These are phyloP conservation scores for Metschnikowia continentalis DNA, from an alignment of 805 yeast genomes.

Conservation along the genomic window DNA sequence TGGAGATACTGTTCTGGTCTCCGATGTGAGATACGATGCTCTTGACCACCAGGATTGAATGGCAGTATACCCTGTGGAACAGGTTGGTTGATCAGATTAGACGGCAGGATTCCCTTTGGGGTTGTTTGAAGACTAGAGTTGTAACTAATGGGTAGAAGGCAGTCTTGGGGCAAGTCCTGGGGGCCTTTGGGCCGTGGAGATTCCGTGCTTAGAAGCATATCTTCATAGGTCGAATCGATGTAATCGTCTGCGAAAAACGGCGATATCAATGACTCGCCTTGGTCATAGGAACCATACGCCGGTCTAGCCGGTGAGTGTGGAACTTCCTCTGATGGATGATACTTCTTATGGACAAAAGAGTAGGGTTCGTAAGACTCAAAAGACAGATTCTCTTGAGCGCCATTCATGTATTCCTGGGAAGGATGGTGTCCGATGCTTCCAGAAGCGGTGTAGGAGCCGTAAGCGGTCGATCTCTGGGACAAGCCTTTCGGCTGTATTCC, in stretches of 20 bases:
- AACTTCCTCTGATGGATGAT: background rate
- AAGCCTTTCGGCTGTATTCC: background rate
- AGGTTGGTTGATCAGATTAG: background rate
- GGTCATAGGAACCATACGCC: background rate
- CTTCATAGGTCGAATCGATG: background rate
- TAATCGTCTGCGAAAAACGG: background rate
- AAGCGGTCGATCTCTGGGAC: background rate
- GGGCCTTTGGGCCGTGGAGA: slow-evolving; percentile 42
- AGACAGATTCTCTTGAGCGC: background rate
- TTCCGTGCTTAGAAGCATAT: slow-evolving; percentile 12
- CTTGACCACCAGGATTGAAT: background rate
- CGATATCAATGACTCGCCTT: background rate
- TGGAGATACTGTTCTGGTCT: background rate
- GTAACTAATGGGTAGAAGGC: slow-evolving; percentile 4
- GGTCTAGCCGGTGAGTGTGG: background rate
- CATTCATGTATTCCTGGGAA: background rate
- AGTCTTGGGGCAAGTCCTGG: slow-evolving; percentile 34
- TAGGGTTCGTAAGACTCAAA: background rate
- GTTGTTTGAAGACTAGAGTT: background rate
- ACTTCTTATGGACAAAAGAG: background rate
- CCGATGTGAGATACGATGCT: background rate
- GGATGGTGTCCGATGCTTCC: background rate
- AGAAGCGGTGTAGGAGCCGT: background rate
- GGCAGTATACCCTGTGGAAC: background rate
- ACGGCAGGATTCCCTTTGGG: background rate